Evolutionary conservation across 352 stramenopile species (phyloP), one percentile per base, ranked within the genome.

Genomic region (Phytopythium chamaehyphon): DNA sequence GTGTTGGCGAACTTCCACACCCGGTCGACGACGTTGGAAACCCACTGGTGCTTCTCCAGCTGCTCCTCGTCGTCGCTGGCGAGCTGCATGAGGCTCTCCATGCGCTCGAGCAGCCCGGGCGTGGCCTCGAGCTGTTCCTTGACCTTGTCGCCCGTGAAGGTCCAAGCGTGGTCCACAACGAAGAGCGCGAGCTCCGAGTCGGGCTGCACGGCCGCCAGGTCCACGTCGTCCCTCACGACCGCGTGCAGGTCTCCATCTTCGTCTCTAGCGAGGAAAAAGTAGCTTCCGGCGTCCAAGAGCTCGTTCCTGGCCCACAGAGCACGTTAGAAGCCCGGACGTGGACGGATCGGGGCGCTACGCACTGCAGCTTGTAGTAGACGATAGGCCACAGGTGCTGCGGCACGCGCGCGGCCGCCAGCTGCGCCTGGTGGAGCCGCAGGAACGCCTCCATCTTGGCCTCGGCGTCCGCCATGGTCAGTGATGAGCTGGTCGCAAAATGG

Each of bases 91-190:
- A 83, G 61, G 33, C 62, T 65, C 39, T 77, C 69, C 69, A 83
- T 79, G 24, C 71, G 59, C 40, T 67, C 60, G 6, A 83, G 49
- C 33, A 83, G 69, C 3, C 51, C 36, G 37, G 69, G 61, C 12
- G 71, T 49, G 11, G 40, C 44, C 18, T 62, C 58, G 35, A 83
- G 46, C 44, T 77, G 67, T 28, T 71, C 46, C 23, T 44, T 49
- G 15, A 61, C 40, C 39, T 79, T 67, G 16, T 83, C 69, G n/a
- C 63, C 64, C 36, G 61, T 71, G 53, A 79, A 83, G 0, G 69
- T 83, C 71, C 71, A 83, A 9, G 71, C 71, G 54, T 83, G 71
- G 43, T 83, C 71, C 39, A 83, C 60, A 28, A 83, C 47, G 55
- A 83, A 83, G 14, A 83, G 36, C 19, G 66, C 69, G 33, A 69